Base-by-base conservation (phyloP, 2,329 filamentous ascomycete species). In the Ascocoryne sarcoides region DNA sequence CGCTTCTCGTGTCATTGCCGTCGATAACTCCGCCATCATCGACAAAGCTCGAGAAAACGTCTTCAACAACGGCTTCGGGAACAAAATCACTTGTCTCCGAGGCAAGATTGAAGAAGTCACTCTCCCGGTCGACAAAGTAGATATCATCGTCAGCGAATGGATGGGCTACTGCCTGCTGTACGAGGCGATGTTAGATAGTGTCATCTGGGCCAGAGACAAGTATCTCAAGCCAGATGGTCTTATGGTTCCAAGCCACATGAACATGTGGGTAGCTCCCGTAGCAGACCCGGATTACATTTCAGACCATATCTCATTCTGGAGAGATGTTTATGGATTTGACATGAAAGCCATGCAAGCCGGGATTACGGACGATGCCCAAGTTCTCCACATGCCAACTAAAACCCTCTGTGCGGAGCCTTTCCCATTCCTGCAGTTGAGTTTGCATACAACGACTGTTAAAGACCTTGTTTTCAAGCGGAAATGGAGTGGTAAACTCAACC, bases 61-160 rank as follows among this genome's bases (percentile, higher is more conserved):
- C 28, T 85, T 82, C 62, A 76, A 79, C 59, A 95, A 95, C 58
- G 79, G 77, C 1, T 75, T 94, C 28, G 72, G 76, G 18, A 70
- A 80, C 53, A 70, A 72, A 17, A 87, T 96, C 56, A 87, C 81
- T 32, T 87, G 84, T 54, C 68, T 95, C 36, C 77, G 81, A 48
- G 89, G 90, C 28, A 85, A 86, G 56, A 84, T 95, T 45, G 90
- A 96, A 61, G 88, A 95, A 51, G 84, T 94, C 40, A 70, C 65
- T 42, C 71, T 88, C 16, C 88, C 84, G 1, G 81, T 90, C 5
- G 70, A 78, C 39, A 70, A 89, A 56, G 89, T 95, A 33, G 90
- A 96, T 64, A 82, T 96, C 56, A 95, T 96, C 58, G 82, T 96
- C 45, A 93, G 85, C 44, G 89, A 96, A 62, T 96, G 89, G 89